Base-by-base conservation (phyloP, 176 grass and related monocot species). In the Luzula sylvatica region DNA sequence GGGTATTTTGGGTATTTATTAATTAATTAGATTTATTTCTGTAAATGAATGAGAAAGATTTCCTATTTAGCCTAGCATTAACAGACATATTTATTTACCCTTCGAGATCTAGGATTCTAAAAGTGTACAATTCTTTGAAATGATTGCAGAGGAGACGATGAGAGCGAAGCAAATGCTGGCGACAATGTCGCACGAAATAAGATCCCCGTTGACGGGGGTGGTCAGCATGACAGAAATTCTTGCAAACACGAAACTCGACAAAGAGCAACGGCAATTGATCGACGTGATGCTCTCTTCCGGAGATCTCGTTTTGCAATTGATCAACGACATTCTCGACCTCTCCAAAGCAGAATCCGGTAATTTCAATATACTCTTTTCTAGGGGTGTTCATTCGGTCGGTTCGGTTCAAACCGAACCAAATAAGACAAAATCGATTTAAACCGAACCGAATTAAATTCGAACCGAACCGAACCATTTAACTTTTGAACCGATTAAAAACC, bases 321-420 rank as follows among this genome's bases (percentile, higher is more conserved):
- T 95, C 30, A 95, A 95, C 65, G 88, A 95, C 56, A 95, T 95
- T 50, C 88, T 95, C 72, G 88, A 95, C 72, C 80, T 95, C 71
- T 95, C 88, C 15, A 95, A 95, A 78, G 88, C 87, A 38, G 88
- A 95, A 42, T 95, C 83, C 87, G 88, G 88, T 95, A 87, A 53
- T 53, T 53, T 26, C 11, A 53, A 53, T 53, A 6, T 26, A 7
- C 23, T 53, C 50, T 30, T 30, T 15, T 54, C 38, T 26, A 30
- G 16, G 11, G 38, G 14, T n/a, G n/a, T n/a, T n/a, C n/a, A n/a
- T n/a, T n/a, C n/a, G n/a, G n/a, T n/a, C n/a, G n/a, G n/a, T n/a
- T n/a, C n/a, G n/a, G n/a, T n/a, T n/a, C n/a, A n/a, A n/a, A n/a
- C n/a, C n/a, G n/a, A n/a, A n/a, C n/a, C n/a, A n/a, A n/a, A n/a